These are phyloP conservation scores for Saccharomyces pastorianus DNA, from an alignment of 1,139 yeast genomes.

Conservation along the genomic window DNA sequence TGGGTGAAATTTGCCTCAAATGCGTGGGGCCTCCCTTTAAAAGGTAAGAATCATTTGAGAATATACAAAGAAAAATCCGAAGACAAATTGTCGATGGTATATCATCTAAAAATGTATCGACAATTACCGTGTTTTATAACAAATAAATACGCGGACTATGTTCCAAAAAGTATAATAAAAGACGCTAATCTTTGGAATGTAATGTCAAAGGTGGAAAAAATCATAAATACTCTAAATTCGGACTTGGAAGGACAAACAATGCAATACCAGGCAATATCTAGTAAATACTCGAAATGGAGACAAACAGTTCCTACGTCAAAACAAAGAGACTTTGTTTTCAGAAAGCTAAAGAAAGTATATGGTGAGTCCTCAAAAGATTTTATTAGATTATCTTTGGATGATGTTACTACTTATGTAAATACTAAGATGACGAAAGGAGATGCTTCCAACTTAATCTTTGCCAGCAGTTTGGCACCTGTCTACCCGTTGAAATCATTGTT, in stretches of 20 bases:
- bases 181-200: slow-evolving; percentile 15
- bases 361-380: not conserved
- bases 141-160: slow-evolving; percentile 5
- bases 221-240: slow-evolving; percentile 9
- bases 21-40: slow-evolving; percentile 26
- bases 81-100: slow-evolving; percentile 6
- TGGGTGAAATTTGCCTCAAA: slow-evolving; percentile 25
- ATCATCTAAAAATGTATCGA: slow-evolving; percentile 19
- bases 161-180: slow-evolving; percentile 18
- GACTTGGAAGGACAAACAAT: slow-evolving; percentile 5
- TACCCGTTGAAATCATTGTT: slow-evolving; percentile 23
- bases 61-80: slow-evolving; percentile 16
- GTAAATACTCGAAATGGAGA: slow-evolving; percentile 32
- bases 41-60: slow-evolving; percentile 20
- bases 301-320: slow-evolving; percentile 21
- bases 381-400: not conserved
- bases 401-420: not conserved
- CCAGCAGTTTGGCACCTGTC: slow-evolving; percentile 28
- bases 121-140: slow-evolving; percentile 14
- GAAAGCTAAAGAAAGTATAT: slow-evolving; percentile 12
- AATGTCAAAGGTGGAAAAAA: slow-evolving; percentile 19
- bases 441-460: slow-evolving; percentile 44
- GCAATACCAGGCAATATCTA: slow-evolving; percentile 5
- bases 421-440: slow-evolving; percentile 30
- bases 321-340: slow-evolving; percentile 23